Base-by-base conservation (phyloP, 192 early-diverging fungal species). In the Coemansia umbellata region DNA sequence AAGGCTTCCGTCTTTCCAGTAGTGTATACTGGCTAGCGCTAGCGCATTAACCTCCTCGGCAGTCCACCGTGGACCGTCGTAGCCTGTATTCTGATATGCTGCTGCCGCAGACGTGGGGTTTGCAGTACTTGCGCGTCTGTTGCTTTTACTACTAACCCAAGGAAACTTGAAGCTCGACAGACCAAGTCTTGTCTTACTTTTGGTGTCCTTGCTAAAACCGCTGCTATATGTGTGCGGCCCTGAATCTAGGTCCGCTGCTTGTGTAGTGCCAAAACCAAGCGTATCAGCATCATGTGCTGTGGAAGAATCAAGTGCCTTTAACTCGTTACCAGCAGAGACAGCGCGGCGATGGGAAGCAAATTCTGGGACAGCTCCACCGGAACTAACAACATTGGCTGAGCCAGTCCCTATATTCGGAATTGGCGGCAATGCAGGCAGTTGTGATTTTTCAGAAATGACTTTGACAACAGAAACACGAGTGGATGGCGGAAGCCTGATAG, bases 1-100 rank as follows among this genome's bases (percentile, higher is more conserved):
- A n/a, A 51, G 45, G 11, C 30, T 33, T 5, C 71, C 64, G 32
- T 57, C 39, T n/a, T 54, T 57, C 71, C 71, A 74, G 37, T 47
- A 59, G 4, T 52, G 52, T 23, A 60, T 33, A 13, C 64, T 67
- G 47, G 42, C 37, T 7, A 59, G 37, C n/a, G 64, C 71, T 23
- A 74, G 53, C 27, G 45, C 26, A 13, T 53, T 47, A 19, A 55
- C 44, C 27, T 74, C 71, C 10, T 60, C 41, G n/a, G 58, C 60
- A 10, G 59, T 56, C 71, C 71, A 74, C 31, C 54, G 53, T 21
- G 50, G 14, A 3, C 37, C 19, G 51, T 59, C 32, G 15, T 55
- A 28, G 31, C 45, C 27, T 5, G 33, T 42, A 8, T 8, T 22
- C 8, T 40, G 40, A 6, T 44, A 37, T 6, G 43, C 18, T 0